These are phyloP conservation scores for Xerocomus potaroensis DNA, from an alignment of 768 basidiomycete species.

Conservation along the genomic window DNA sequence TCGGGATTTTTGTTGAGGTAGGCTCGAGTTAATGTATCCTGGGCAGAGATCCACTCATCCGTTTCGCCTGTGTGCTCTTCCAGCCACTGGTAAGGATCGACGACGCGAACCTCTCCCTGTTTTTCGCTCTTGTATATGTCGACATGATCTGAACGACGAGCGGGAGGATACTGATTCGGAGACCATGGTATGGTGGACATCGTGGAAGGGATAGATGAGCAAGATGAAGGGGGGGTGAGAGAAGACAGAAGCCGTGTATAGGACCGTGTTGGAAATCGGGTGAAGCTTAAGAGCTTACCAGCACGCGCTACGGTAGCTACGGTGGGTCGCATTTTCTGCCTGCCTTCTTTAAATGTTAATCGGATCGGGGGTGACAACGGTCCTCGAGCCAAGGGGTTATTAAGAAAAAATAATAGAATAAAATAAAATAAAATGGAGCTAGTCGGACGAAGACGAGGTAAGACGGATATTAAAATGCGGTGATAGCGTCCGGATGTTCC, in stretches of 20 bases:
- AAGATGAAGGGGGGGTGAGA: background rate
- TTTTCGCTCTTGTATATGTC: slow-evolving; percentile 65
- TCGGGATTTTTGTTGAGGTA: slow-evolving; percentile 65
- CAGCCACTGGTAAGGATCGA: slow-evolving; percentile 75
- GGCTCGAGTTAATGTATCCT: slow-evolving; percentile 53
- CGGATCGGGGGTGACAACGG: slow-evolving; percentile 30
- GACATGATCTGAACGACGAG: slow-evolving; percentile 61
- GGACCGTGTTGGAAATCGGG: slow-evolving; percentile 7
- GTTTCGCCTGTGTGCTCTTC: slow-evolving; percentile 62
- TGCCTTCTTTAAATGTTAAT: slow-evolving; percentile 21
- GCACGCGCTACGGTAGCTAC: slow-evolving; percentile 9
- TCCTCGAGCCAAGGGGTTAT: slow-evolving; percentile 20
- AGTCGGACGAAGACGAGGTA: background rate
- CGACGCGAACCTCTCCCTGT: slow-evolving; percentile 57
- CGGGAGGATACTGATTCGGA: slow-evolving; percentile 56
- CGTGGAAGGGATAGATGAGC: slow-evolving; percentile 14
- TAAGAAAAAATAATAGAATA: slow-evolving; percentile 5
- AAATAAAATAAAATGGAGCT: slow-evolving; percentile 2
- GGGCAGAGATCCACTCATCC: slow-evolving; percentile 57
- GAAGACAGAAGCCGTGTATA: slow-evolving; percentile 6
- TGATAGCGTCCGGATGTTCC: slow-evolving; percentile 10
- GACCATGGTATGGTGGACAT: slow-evolving; percentile 48
- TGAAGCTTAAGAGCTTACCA: slow-evolving; percentile 20
- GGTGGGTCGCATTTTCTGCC: slow-evolving; percentile 12
- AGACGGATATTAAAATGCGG: slow-evolving; percentile 1